phyloP scores from a whole-genome alignment of 108 stramenopile species.

The Cyclotella distinguenda region DNA sequence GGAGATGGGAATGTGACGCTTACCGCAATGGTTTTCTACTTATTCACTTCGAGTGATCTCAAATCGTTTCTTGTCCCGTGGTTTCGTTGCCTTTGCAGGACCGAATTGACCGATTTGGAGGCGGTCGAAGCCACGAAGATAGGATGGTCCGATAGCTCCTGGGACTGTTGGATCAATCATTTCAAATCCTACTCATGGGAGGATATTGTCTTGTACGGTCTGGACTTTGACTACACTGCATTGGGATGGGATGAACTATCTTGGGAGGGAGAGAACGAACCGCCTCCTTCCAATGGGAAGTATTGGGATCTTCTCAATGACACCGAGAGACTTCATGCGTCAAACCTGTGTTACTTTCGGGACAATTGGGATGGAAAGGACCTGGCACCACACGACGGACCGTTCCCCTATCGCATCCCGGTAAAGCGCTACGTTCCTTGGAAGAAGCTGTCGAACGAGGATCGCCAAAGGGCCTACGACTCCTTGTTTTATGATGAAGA shows the following conservation, averaged over 20 bases:
- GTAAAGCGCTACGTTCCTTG: constrained; percentile 23
- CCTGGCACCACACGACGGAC: constrained; percentile 25
- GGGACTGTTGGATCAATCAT: constrained; percentile 53
- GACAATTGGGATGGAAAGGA: constrained; percentile 38
- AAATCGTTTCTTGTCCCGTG: too few relatives aligned
- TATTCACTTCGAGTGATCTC: too few relatives aligned
- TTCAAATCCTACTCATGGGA: constrained; percentile 30
- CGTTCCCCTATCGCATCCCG: constrained; percentile 21
- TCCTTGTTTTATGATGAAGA: constrained; percentile 32
- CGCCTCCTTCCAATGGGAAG: constrained; percentile 11
- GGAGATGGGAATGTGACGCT: not conserved
- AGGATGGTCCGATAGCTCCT: constrained; percentile 27
- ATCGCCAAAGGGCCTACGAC: constrained; percentile 13
- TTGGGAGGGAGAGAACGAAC: constrained; percentile 25
- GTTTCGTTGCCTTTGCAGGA: not conserved
- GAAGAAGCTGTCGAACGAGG: constrained; percentile 26
- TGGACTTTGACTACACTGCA: constrained; percentile 19
- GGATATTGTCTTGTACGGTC: constrained; percentile 14
- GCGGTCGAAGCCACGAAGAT: constrained; percentile 1
- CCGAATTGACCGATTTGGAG: constrained; percentile 2
- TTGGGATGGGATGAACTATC: constrained; percentile 24
- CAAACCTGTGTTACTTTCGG: constrained; percentile 37
- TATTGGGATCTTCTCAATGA: constrained; percentile 24
- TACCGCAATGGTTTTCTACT: too few relatives aligned
- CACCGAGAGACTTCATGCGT: constrained; percentile 17